Evolutionary conservation across 2,329 filamentous ascomycete genomes (phyloP).

Genomic region (Scedosporium dehoogii): DNA sequence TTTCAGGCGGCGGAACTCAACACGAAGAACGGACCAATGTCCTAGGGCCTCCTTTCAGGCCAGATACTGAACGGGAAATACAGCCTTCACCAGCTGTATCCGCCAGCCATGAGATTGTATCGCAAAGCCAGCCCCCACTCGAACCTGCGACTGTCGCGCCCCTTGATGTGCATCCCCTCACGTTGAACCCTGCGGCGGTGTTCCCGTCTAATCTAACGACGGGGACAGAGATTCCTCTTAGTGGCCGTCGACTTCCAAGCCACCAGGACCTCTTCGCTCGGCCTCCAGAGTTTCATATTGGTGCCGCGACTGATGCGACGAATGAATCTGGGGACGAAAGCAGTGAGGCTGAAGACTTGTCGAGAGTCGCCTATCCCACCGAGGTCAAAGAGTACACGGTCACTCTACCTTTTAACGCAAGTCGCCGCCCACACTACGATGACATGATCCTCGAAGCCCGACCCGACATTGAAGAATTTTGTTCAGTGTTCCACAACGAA

Average conservation of each 20-base stretch:
- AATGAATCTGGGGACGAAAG: conserved; percentile 9
- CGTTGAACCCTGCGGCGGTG: not conserved
- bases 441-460: conserved; percentile 35
- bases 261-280: not conserved
- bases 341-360: conserved; percentile 11
- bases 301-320: not conserved
- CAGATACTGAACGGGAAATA: not conserved
- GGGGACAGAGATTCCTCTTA: not conserved
- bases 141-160: not conserved
- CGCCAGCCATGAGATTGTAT: not conserved
- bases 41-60: not conserved
- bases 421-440: conserved; percentile 40
- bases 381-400: conserved; percentile 35
- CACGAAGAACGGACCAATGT: not conserved
- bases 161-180: not conserved
- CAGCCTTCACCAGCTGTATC: not conserved
- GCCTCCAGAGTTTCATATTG: not conserved
- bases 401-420: conserved; percentile 47
- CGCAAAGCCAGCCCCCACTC: not conserved
- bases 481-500: conserved; percentile 29
- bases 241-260: not conserved
- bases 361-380: conserved; percentile 17
- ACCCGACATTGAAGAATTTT: conserved; percentile 34
- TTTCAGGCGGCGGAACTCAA: not conserved
- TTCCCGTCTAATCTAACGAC: not conserved